Conservation (phyloP, 768 basidiomycete species). For the Boletus edulis region DNA sequence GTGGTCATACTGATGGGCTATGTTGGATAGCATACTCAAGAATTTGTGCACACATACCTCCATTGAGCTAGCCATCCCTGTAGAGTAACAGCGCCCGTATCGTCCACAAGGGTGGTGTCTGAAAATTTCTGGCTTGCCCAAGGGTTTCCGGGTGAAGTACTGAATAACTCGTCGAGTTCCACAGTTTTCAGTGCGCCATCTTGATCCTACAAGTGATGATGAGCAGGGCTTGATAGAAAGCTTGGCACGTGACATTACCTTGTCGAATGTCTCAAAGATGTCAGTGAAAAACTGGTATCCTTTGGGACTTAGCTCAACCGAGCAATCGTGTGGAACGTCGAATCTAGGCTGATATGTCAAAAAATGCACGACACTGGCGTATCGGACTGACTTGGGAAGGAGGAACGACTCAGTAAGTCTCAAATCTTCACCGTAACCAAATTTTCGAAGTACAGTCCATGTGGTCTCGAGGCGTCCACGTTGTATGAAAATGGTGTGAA, state of each 20-base stretch:
- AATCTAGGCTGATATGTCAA: conserved; percentile 52
- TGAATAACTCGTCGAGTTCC: conserved; percentile 88
- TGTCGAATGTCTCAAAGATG: conserved; percentile 93
- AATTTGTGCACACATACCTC: conserved; percentile 59
- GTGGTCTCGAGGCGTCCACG: conserved; percentile 94
- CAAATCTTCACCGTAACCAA: conserved; percentile 95
- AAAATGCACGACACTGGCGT: not conserved
- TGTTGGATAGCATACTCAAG: not conserved
- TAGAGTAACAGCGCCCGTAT: conserved; percentile 87
- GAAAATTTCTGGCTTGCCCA: conserved; percentile 92
- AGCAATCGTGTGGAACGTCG: conserved; percentile 91
- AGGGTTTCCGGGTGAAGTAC: conserved; percentile 95
- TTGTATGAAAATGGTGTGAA: conserved; percentile 97
- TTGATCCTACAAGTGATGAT: conserved; percentile 61
- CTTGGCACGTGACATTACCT: conserved; percentile 42
- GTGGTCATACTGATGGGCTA: conserved; percentile 81
- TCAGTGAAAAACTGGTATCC: conserved; percentile 98
- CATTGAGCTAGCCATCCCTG: conserved; percentile 99
- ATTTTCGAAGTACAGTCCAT: conserved; percentile 93
- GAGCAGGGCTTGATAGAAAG: not conserved
- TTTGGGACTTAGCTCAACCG: conserved; percentile 89
- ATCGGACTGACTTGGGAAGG: conserved; percentile 70
- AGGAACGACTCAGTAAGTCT: conserved; percentile 86
- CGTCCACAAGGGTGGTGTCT: conserved; percentile 84
- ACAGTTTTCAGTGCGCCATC: conserved; percentile 85